phyloP scores from a whole-genome alignment of 345 rosid genomes.

The Cochlearia excelsa region DNA sequence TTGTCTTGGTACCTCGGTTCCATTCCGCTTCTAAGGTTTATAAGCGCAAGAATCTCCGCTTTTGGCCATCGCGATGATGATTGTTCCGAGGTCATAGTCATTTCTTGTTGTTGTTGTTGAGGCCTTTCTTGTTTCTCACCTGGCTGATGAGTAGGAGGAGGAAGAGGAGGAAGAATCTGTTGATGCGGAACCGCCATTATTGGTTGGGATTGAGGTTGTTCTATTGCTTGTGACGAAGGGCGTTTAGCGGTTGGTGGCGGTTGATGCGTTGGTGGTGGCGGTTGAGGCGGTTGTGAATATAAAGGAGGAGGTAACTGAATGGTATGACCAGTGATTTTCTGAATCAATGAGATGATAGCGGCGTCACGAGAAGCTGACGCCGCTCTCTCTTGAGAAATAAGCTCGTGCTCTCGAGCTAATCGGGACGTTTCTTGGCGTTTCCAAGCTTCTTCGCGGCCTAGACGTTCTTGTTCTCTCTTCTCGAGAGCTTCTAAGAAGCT shows the following conservation, averaged over 20 bases:
- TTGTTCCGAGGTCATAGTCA: conserved; percentile 39
- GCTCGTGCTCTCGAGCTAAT: conserved; percentile 62
- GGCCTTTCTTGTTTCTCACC: too few species aligned
- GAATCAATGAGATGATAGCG: conserved; percentile 60
- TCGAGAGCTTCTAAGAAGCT: conserved; percentile 74
- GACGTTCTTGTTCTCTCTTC: conserved; percentile 77
- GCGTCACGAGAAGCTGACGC: conserved; percentile 64
- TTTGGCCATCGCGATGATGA: conserved; percentile 75
- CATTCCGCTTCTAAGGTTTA: conserved; percentile 54
- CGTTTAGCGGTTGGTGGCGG: too few species aligned
- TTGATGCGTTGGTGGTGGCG: not conserved
- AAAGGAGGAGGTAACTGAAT: conserved; percentile 53
- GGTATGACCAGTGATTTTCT: conserved; percentile 74
- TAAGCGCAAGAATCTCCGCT: conserved; percentile 66
- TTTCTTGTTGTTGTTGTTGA: conserved; percentile 17
- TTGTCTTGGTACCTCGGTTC: conserved; percentile 63
- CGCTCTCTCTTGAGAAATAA: conserved; percentile 65
- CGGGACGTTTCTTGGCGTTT: conserved; percentile 70
- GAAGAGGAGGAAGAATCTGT: conserved; percentile 35
- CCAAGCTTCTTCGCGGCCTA: conserved; percentile 78
- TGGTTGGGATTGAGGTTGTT: conserved; percentile 14
- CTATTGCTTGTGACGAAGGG: too few species aligned
- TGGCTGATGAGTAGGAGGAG: too few species aligned
- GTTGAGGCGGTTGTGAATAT: conserved; percentile 32
- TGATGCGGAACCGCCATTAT: conserved; percentile 55